phyloP scores from a whole-genome alignment of 306 rosid genomes.

The Morella rubra region DNA sequence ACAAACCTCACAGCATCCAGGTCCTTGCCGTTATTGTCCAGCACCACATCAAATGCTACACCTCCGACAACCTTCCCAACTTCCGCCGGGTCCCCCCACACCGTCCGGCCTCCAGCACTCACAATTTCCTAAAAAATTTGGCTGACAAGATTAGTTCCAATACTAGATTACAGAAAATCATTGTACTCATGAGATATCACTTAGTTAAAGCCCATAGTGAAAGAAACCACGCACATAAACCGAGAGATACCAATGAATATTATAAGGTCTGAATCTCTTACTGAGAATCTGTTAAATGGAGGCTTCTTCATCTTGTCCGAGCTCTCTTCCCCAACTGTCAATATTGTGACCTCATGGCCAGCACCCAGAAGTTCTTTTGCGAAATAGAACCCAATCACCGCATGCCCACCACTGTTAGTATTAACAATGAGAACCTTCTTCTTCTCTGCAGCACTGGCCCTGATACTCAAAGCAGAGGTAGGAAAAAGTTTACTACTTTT shows the following conservation, averaged over 20 bases:
- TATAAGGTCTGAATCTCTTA: slow-evolving; percentile 19
- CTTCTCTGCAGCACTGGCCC: slow-evolving; percentile 54
- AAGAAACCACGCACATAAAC: neutral
- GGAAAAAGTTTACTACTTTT: slow-evolving; percentile 37
- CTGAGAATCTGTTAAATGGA: slow-evolving; percentile 87
- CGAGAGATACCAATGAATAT: neutral
- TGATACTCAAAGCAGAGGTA: slow-evolving; percentile 39
- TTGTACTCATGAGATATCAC: slow-evolving; percentile 16
- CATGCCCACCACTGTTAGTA: slow-evolving; percentile 86
- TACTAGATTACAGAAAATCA: slow-evolving; percentile 1
- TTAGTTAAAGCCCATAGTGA: neutral
- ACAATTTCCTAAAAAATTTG: slow-evolving; percentile 69
- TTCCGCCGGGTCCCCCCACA: slow-evolving; percentile 81
- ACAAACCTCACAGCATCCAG: slow-evolving; percentile 73
- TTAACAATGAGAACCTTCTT: slow-evolving; percentile 79
- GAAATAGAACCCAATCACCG: slow-evolving; percentile 83
- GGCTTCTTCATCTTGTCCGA: slow-evolving; percentile 93
- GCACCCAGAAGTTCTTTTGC: slow-evolving; percentile 81
- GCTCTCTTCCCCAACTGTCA: slow-evolving; percentile 83
- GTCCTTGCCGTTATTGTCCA: slow-evolving; percentile 97
- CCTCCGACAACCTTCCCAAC: slow-evolving; percentile 66
- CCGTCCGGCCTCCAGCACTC: slow-evolving; percentile 75
- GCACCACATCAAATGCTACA: slow-evolving; percentile 78
- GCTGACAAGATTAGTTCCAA: neutral
- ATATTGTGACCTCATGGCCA: slow-evolving; percentile 70